Evolutionary conservation across 2,329 filamentous ascomycete species (phyloP).

Genomic region (Scedosporium dehoogii): DNA sequence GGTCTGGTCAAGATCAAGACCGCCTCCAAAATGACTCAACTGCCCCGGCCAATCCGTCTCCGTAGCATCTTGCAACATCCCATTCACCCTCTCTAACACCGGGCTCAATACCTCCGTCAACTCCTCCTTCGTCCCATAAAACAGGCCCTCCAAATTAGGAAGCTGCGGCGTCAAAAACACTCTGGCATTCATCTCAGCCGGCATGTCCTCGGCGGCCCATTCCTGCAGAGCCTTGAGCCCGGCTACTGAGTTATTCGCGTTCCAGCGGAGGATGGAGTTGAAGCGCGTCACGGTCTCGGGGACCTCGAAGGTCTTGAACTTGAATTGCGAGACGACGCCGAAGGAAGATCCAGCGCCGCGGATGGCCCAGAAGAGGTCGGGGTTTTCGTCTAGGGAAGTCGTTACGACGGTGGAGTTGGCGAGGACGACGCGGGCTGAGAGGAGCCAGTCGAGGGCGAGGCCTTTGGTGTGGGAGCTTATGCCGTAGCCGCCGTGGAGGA

Average conservation of each 20-base stretch:
- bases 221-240: slow-evolving; percentile 17
- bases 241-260: slow-evolving; percentile 4
- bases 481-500: slow-evolving; percentile 30
- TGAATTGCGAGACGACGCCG: slow-evolving; percentile 28
- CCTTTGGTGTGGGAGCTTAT: slow-evolving; percentile 15
- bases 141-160: slow-evolving; percentile 19
- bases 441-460: slow-evolving; percentile 24
- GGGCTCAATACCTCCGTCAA: slow-evolving; percentile 12
- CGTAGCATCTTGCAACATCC: slow-evolving; percentile 5
- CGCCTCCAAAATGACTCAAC: slow-evolving; percentile 11
- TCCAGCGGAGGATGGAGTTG: slow-evolving; percentile 12
- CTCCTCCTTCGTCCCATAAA: slow-evolving; percentile 14
- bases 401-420: slow-evolving; percentile 23
- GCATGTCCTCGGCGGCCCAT: slow-evolving; percentile 11
- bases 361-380: slow-evolving; percentile 32
- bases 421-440: slow-evolving; percentile 24
- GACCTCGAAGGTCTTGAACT: slow-evolving; percentile 27
- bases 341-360: slow-evolving; percentile 31
- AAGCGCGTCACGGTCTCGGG: slow-evolving; percentile 21
- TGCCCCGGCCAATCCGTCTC: slow-evolving; percentile 8
- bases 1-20: slow-evolving; percentile 14
- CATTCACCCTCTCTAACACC: slow-evolving; percentile 12
- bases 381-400: slow-evolving; percentile 21
- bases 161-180: slow-evolving; percentile 12
- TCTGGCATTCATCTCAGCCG: slow-evolving; percentile 20